These are phyloP conservation scores for Neurospora sp. DNA, from an alignment of 495 filamentous ascomycete genomes.

Conservation along the genomic window DNA sequence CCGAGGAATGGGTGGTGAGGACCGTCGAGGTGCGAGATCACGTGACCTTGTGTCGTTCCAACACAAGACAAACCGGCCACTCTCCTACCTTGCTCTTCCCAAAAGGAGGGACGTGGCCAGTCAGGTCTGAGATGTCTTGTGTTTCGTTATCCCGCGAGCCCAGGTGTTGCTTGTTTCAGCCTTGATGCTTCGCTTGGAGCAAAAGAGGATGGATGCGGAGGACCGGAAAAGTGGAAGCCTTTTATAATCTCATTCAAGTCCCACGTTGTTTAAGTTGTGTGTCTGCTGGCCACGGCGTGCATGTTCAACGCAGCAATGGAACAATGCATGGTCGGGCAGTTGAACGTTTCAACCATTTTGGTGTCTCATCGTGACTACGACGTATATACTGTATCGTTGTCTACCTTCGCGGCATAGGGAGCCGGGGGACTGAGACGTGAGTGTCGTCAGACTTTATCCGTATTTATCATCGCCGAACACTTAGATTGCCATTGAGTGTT, in stretches of 20 bases:
- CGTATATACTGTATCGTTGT: not conserved
- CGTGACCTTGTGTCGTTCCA: not conserved
- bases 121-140: not conserved
- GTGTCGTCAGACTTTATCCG: not conserved
- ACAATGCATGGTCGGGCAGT: not conserved
- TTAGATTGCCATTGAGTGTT: not conserved
- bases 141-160: not conserved
- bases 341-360: not conserved
- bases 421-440: not conserved
- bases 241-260: not conserved
- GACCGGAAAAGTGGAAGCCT: not conserved
- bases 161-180: not conserved
- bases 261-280: not conserved
- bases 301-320: not conserved
- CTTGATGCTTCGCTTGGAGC: not conserved
- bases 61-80: not conserved
- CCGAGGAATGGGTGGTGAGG: not conserved
- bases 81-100: not conserved
- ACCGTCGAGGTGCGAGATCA: not conserved
- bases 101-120: not conserved
- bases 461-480: not conserved
- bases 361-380: not conserved
- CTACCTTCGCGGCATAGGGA: not conserved
- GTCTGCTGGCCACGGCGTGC: not conserved
- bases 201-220: not conserved